Evolutionary conservation across 768 basidiomycete genomes (phyloP).

Genomic region (Lanmaoa pseudosensibilis): DNA sequence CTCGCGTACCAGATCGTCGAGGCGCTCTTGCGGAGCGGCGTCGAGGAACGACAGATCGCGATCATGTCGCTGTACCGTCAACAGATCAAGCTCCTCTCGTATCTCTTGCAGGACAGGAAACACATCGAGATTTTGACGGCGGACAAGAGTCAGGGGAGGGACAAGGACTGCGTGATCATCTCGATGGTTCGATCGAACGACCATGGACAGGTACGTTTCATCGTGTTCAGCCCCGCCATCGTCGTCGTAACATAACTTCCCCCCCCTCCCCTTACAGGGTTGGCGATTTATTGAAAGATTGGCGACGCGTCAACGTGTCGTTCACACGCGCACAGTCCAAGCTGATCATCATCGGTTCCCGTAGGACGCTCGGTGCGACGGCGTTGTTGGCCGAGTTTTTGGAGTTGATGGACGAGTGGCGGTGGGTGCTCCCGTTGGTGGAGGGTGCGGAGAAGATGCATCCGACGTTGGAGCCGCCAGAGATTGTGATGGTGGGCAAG

Average conservation of each 20-base stretch:
- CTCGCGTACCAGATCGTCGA: conserved; percentile 68
- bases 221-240: background rate
- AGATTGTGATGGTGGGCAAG: conserved; percentile 9
- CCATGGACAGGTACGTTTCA: conserved; percentile 59
- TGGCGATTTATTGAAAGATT: conserved; percentile 92
- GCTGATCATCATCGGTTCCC: conserved; percentile 87
- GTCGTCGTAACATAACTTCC: background rate
- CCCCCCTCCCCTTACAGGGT: too few relatives aligned
- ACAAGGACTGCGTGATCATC: conserved; percentile 93
- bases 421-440: conserved; percentile 70
- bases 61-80: conserved; percentile 93
- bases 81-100: conserved; percentile 85
- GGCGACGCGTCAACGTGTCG: conserved; percentile 95
- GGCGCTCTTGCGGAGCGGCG: conserved; percentile 62
- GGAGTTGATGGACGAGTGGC: conserved; percentile 62
- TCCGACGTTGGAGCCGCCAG: conserved; percentile 29
- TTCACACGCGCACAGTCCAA: conserved; percentile 93
- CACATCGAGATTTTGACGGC: conserved; percentile 86
- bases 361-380: conserved; percentile 65
- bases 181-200: conserved; percentile 92
- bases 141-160: conserved; percentile 90
- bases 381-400: conserved; percentile 75
- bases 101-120: conserved; percentile 54
- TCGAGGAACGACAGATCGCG: conserved; percentile 72
- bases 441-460: conserved; percentile 56